Percentiles rank a stretch among this genome's conserved stretches.
These are phyloP conservation scores for Suhomyces emberorum DNA, from an alignment of 805 yeast species.

Conservation along the genomic window DNA sequence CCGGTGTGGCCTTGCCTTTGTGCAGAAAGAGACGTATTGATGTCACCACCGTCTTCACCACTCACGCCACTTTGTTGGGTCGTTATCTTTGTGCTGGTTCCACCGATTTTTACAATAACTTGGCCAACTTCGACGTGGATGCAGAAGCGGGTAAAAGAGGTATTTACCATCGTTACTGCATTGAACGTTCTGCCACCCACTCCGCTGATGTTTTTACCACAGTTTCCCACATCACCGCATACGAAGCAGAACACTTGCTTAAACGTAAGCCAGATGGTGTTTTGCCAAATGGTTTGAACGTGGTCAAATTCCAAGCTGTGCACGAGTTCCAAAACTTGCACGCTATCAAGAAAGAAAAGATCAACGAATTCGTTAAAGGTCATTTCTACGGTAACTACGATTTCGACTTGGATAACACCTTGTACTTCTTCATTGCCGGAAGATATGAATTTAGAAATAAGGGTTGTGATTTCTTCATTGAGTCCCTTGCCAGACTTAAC, in stretches of 20 bases:
- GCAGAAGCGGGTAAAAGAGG: constrained; percentile 98
- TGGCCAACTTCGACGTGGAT: constrained; percentile 88
- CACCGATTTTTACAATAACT: constrained; percentile 91
- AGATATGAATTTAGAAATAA: constrained; percentile 95
- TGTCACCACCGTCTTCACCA: constrained; percentile 92
- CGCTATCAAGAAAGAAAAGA: constrained; percentile 85
- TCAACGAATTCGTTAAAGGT: constrained; percentile 92
- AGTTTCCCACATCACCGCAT: constrained; percentile 96
- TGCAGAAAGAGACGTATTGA: constrained; percentile 90
- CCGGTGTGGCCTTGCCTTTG: constrained; percentile 91
- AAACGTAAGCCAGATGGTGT: constrained; percentile 98
- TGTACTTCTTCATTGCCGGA: constrained; percentile 95
- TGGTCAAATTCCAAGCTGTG: constrained; percentile 93
- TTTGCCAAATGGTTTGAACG: constrained; percentile 93
- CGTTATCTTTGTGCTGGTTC: constrained; percentile 95
- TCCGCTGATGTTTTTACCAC: constrained; percentile 96
- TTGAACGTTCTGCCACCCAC: constrained; percentile 95
- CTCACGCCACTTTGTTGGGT: constrained; percentile 95
- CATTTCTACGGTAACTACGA: constrained; percentile 97
- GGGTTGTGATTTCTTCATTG: constrained; percentile 94
- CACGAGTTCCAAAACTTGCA: constrained; percentile 98
- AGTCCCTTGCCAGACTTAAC: constrained; percentile 86
- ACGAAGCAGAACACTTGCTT: constrained; percentile 86
- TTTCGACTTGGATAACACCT: constrained; percentile 88
- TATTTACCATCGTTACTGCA: constrained; percentile 93